Conservation (phyloP, 2,329 filamentous ascomycete genomes). For the Harringtonia aguacate region DNA sequence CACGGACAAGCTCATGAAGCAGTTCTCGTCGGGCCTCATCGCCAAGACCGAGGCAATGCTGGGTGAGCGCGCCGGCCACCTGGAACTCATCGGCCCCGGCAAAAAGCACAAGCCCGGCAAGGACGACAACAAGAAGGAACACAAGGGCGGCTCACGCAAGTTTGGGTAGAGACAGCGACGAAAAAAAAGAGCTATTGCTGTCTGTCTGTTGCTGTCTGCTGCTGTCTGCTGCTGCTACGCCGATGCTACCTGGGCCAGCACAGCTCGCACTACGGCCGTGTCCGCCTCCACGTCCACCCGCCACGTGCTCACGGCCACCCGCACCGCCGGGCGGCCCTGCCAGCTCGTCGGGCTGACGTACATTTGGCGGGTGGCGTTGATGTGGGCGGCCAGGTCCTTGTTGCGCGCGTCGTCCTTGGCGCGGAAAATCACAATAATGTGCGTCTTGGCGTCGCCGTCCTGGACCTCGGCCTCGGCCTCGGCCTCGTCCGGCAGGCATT, state of each 20-base stretch:
- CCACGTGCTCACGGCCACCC: constrained; percentile 86
- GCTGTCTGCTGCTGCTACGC: no score
- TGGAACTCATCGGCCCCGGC: constrained; percentile 48
- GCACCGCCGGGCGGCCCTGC: constrained; percentile 60
- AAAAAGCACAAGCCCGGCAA: constrained; percentile 27
- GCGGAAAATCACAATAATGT: constrained; percentile 15
- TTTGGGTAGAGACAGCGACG: constrained; percentile 33
- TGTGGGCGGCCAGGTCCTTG: constrained; percentile 50
- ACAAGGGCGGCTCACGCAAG: constrained; percentile 38
- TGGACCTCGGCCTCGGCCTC: constrained; percentile 8
- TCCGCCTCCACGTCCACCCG: constrained; percentile 60
- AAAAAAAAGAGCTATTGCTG: neutral
- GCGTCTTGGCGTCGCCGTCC: constrained; percentile 20
- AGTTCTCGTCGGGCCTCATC: constrained; percentile 43
- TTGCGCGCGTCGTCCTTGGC: constrained; percentile 57
- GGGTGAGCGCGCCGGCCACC: constrained; percentile 46
- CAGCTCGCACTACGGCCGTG: constrained; percentile 49
- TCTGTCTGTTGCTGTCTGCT: no score
- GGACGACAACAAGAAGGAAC: constrained; percentile 1
- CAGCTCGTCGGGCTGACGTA: constrained; percentile 78
- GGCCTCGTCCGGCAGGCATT: constrained; percentile 44
- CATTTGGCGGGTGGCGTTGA: constrained; percentile 64
- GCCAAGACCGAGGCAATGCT: constrained; percentile 46
- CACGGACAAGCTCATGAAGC: constrained; percentile 42
- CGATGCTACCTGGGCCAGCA: constrained; percentile 30